phyloP scores from a whole-genome alignment of 371 early-diverging fungal species.

The Actinomortierella ambigua region DNA sequence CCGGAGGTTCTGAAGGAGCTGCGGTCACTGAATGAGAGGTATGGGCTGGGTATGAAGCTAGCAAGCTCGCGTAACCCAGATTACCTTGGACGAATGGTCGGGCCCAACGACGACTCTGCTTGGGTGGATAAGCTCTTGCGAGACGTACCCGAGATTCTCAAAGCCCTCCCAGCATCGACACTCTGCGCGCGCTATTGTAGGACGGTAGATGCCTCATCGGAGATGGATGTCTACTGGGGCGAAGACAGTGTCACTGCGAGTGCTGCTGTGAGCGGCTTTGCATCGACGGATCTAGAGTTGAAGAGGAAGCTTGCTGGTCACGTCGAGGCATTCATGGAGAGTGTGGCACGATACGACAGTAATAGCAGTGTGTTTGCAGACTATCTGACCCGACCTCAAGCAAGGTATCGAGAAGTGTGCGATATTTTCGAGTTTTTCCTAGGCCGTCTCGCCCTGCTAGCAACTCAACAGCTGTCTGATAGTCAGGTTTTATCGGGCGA shows the following conservation, averaged over 20 bases:
- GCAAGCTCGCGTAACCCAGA: constrained; percentile 40
- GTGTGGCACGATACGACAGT: not conserved
- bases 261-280: not conserved
- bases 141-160: constrained; percentile 43
- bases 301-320: constrained; percentile 30
- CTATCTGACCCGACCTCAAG: constrained; percentile 3
- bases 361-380: not conserved
- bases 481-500: not conserved
- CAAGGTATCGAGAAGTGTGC: constrained; percentile 33
- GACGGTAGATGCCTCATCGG: constrained; percentile 12
- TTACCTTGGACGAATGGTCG: constrained; percentile 40
- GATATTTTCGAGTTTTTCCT: constrained; percentile 44
- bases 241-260: constrained; percentile 3
- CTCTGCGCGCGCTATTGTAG: constrained; percentile 39
- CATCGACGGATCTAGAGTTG: constrained; percentile 20
- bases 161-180: constrained; percentile 38
- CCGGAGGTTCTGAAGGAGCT: constrained; percentile 26
- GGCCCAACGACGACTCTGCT: constrained; percentile 30
- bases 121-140: constrained; percentile 40
- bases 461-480: not conserved
- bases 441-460: constrained; percentile 16
- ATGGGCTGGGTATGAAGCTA: constrained; percentile 40
- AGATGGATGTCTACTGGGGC: not conserved
- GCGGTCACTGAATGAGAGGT: constrained; percentile 29
- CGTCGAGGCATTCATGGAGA: constrained; percentile 25